Percentiles rank a stretch among this genome's conserved stretches.
Conservation (phyloP, 345 rosid genomes). For the Lumnitzera littorea region DNA sequence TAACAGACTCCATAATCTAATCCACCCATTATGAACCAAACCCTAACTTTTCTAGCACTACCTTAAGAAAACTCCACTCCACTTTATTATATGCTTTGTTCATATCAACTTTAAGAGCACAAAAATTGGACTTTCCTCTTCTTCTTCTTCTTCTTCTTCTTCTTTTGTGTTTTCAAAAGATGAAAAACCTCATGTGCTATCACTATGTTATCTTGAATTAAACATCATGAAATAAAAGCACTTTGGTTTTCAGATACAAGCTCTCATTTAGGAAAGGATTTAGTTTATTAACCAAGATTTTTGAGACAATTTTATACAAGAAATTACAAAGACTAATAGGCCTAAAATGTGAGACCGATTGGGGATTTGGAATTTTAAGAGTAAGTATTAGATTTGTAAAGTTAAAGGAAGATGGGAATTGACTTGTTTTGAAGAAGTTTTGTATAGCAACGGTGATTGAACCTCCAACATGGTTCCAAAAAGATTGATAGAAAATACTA, state of each 20-base stretch:
- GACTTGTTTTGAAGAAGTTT: too few species aligned
- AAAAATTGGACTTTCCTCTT: neutral
- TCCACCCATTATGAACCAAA: neutral
- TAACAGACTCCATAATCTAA: neutral
- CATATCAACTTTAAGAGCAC: neutral
- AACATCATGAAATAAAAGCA: neutral
- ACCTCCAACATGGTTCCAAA: too few species aligned
- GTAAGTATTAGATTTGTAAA: too few species aligned
- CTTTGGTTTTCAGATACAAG: neutral
- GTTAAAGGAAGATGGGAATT: too few species aligned
- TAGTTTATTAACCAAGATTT: neutral
- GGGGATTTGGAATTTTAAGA: too few species aligned
- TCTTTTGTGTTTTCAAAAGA: neutral
- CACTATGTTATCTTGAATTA: neutral
- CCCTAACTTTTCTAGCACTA: neutral
- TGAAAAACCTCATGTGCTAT: neutral
- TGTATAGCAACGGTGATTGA: too few species aligned
- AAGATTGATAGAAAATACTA: too few species aligned
- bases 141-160: too few species aligned
- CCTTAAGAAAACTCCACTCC: neutral
- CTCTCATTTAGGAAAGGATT: neutral
- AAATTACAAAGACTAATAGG: neutral
- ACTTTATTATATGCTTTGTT: neutral
- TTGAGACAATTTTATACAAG: neutral
- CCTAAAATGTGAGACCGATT: neutral